Base-by-base conservation (phyloP, 768 basidiomycete species). In the Clavaria fumosa region DNA sequence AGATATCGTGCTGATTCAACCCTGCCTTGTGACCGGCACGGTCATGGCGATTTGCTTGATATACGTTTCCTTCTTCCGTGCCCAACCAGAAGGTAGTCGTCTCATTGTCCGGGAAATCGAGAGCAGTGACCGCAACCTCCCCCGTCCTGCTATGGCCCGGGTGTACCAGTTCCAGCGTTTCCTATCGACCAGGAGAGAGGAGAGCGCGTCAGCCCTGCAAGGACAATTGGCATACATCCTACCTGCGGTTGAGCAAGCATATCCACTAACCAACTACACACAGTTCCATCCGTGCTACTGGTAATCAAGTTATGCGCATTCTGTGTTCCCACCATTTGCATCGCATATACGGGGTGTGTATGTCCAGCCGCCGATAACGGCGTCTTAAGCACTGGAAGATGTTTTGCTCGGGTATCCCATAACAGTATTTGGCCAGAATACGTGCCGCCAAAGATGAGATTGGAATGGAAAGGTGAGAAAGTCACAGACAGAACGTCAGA, bases 161-260 rank as follows among this genome's bases (percentile, higher is more conserved):
- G 47, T 91, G 86, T 3, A 81, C 59, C 2, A 99, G 69, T 51
- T 91, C 84, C 11, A 97, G 72, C 3, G 88, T 86, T 79, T 99
- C 95, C 85, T 96, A n/a, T n/a, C n/a, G n/a, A n/a, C n/a, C n/a
- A n/a, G n/a, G n/a, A n/a, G n/a, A n/a, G n/a, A n/a, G n/a, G n/a
- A n/a, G n/a, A n/a, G n/a, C n/a, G n/a, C n/a, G n/a, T n/a, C n/a
- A n/a, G n/a, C n/a, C n/a, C n/a, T n/a, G n/a, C n/a, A n/a, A n/a
- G n/a, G n/a, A n/a, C n/a, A n/a, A n/a, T 5, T 23, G 37, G 21
- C 27, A 19, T 21, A 14, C 34, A 26, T 37, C 53, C 2, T 49
- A 89, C 90, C 70, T 96, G 91, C 7, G 95, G 95, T 52, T 93
- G 85, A 1, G 95, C 90, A 30, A 99, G 74, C 91, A 97, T 96